Evolutionary conservation across 148 eudicot species (phyloP), one percentile per base, ranked within the genome.

Genomic region (Euryodendron excelsum): DNA sequence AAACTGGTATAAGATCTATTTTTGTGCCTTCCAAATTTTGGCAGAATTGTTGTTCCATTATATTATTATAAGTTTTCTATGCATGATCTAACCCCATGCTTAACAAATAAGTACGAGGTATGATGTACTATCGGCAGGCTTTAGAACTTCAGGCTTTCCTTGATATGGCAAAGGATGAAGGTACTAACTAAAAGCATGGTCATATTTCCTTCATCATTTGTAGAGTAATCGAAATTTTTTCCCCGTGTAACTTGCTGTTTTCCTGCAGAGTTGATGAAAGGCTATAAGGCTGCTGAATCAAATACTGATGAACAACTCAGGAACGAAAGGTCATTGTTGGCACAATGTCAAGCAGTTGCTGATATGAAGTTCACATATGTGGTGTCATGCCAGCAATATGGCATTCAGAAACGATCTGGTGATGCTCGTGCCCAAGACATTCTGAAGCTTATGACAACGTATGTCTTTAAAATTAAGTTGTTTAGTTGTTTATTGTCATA

Each of bases 131-230:
- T 70, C 90, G 89, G 48, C 88, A 89, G 85, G 90, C 91, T 52
- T 81, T 90, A 84, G 91, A 90, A 84, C 91, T 90, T 79, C 91
- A 88, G 82, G 91, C 94, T 65, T 90, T 88, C 75, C 91, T 90
- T 82, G 94, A 90, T 78, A 88, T 82, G 90, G 94, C 94, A 72
- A 85, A 88, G 66, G 86, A 85, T 15, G 91, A 88, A 78, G 91
- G 91, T 90, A 75, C 76, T 58, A 34, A 53, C 45, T 37, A 34
- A 74, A 55, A 55, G 55, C 45, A 5, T 58, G 52, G 18, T 63
- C 20, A 48, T 27, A 64, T 14, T 56, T 69, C 30, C 39, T 56
- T 73, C 12, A 13, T 65, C 30, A 10, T 31, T 12, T 64, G 20
- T 58, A 25, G 23, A 41, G 50, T 56, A 44, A 45, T 53, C 66